Percentiles rank a stretch among this genome's conserved stretches.
Evolutionary conservation across 306 rosid genomes (phyloP).

Genomic region (Lablab purpureus): DNA sequence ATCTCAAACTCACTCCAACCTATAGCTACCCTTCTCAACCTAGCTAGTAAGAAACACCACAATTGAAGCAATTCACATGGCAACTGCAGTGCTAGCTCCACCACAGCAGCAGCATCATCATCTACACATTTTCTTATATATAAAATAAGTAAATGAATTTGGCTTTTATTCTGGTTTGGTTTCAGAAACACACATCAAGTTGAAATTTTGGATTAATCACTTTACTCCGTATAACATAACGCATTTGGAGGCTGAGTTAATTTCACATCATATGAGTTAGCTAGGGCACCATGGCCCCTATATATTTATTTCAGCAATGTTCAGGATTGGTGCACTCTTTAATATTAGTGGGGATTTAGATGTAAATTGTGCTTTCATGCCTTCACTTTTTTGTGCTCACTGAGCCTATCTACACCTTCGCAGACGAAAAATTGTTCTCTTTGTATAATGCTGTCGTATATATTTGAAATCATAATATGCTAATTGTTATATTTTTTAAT

Average conservation of each 20-base stretch:
- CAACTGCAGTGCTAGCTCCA: too few species aligned
- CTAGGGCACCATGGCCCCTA: constrained; percentile 16
- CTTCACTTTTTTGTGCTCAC: background rate
- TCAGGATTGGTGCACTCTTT: constrained; percentile 39
- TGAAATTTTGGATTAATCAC: constrained; percentile 2
- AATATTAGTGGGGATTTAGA: constrained; percentile 30
- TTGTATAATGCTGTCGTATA: too few species aligned
- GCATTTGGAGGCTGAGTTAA: constrained; percentile 62
- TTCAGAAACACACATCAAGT: background rate
- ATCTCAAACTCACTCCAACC: background rate
- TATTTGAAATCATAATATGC: too few species aligned
- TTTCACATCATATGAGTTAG: constrained; percentile 24
- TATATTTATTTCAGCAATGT: constrained; percentile 41
- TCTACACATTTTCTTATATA: background rate
- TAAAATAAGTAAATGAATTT: too few species aligned
- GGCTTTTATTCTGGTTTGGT: background rate
- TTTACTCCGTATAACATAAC: constrained; percentile 38
- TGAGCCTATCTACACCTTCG: background rate
- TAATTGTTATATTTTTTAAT: too few species aligned
- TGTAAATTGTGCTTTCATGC: constrained; percentile 19
- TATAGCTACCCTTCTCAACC: background rate
- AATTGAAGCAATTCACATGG: background rate
- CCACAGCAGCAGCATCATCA: too few species aligned
- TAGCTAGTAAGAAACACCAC: background rate
- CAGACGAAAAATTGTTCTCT: too few species aligned